Conservation (phyloP, 2,329 filamentous ascomycete species). For the Fusarium tjaetaba region DNA sequence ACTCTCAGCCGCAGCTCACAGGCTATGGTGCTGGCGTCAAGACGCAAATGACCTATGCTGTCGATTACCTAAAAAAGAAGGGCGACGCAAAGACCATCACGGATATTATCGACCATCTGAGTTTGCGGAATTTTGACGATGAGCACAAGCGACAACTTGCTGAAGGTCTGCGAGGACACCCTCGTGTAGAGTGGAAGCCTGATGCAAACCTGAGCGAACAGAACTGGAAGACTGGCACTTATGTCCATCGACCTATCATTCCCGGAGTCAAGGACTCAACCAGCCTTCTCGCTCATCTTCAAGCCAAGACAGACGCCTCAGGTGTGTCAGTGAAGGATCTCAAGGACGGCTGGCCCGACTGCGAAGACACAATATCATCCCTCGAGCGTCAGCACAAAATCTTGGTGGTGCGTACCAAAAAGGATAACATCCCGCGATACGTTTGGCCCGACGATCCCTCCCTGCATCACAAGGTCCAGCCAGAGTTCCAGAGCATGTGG, state of each 20-base stretch:
- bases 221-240: constrained; percentile 75
- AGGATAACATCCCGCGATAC: constrained; percentile 85
- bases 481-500: constrained; percentile 88
- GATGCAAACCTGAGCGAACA: constrained; percentile 70
- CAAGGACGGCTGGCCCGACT: constrained; percentile 94
- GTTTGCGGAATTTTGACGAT: constrained; percentile 71
- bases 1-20: constrained; percentile 80
- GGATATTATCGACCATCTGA: constrained; percentile 84
- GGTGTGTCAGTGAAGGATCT: constrained; percentile 88
- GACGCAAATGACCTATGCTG: constrained; percentile 88
- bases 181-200: constrained; percentile 66
- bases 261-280: constrained; percentile 79
- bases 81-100: constrained; percentile 74
- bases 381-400: constrained; percentile 83
- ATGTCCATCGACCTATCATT: constrained; percentile 84
- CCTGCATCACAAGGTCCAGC: constrained; percentile 78
- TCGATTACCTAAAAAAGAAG: constrained; percentile 82
- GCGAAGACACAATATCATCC: constrained; percentile 78
- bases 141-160: constrained; percentile 71
- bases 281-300: constrained; percentile 82
- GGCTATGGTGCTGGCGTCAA: constrained; percentile 83
- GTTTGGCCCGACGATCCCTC: constrained; percentile 90
- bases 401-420: constrained; percentile 88
- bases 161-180: constrained; percentile 73
- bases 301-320: constrained; percentile 81